Evolutionary conservation across 106 monocot genomes (phyloP).

Genomic region (Allium fistulosum): DNA sequence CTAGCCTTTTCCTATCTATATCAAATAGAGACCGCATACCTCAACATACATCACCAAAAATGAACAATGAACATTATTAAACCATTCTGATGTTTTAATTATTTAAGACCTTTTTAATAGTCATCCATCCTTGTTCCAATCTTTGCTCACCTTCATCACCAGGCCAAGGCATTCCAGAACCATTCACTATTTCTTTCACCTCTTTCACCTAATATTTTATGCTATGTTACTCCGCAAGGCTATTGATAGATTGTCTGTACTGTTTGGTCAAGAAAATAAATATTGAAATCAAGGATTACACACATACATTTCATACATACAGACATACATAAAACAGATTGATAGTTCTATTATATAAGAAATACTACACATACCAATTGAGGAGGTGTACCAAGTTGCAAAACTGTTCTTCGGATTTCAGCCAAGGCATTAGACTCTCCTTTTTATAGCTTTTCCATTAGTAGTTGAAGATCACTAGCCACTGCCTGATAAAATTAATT

Average conservation of each 20-base stretch:
- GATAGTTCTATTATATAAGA: too few relatives aligned
- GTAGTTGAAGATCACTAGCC: conserved; percentile 29
- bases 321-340: too few relatives aligned
- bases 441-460: conserved; percentile 40
- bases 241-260: too few relatives aligned
- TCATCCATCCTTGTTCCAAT: conserved; percentile 83
- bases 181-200: conserved; percentile 70
- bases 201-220: conserved; percentile 74
- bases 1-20: too few relatives aligned
- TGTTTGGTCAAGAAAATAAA: too few relatives aligned
- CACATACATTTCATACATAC: too few relatives aligned
- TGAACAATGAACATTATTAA: too few relatives aligned
- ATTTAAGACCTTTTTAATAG: conserved; percentile 88
- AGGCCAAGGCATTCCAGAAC: conserved; percentile 93
- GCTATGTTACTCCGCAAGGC: too few relatives aligned
- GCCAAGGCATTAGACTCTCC: conserved; percentile 67
- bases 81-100: too few relatives aligned
- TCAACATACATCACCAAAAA: too few relatives aligned
- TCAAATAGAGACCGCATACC: conserved; percentile 25
- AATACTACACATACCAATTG: conserved; percentile 87
- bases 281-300: too few relatives aligned
- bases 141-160: conserved; percentile 82
- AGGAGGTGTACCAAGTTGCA: conserved; percentile 55
- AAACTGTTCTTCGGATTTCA: too few relatives aligned
- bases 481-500: conserved; percentile 72